Evolutionary conservation across 805 yeast genomes (phyloP).

Genomic region (Candida ulmi): DNA sequence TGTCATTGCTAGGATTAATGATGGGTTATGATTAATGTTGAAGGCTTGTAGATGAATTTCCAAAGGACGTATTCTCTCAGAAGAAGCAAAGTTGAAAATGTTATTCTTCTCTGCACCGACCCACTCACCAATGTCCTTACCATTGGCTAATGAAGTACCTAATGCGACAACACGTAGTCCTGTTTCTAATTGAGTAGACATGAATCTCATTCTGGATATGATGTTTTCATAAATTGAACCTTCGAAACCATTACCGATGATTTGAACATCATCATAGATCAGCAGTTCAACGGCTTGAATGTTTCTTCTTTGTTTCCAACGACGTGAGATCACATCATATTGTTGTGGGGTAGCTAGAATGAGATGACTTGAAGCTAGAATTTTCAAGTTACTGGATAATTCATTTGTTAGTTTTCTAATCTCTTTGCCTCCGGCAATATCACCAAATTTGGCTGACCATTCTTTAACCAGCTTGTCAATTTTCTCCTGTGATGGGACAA

Average conservation of each 20-base stretch:
- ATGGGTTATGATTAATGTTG: conserved; percentile 43
- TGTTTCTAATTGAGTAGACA: conserved; percentile 59
- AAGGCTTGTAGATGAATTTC: conserved; percentile 51
- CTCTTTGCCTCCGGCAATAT: conserved; percentile 50
- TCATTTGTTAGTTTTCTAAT: conserved; percentile 53
- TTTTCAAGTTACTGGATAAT: conserved; percentile 43
- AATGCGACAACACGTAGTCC: conserved; percentile 62
- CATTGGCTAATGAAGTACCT: conserved; percentile 65
- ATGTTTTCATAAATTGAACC: conserved; percentile 68
- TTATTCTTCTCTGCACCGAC: conserved; percentile 60
- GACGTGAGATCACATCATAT: conserved; percentile 64
- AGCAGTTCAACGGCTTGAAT: conserved; percentile 63
- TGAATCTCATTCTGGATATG: conserved; percentile 65
- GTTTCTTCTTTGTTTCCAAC: conserved; percentile 78
- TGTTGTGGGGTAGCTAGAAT: conserved; percentile 75
- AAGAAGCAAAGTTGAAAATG: conserved; percentile 66
- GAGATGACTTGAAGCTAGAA: conserved; percentile 58
- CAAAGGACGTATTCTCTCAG: conserved; percentile 49
- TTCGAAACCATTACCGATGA: conserved; percentile 46
- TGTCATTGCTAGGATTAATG: conserved; percentile 45
- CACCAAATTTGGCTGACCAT: conserved; percentile 50
- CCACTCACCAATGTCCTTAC: conserved; percentile 82
- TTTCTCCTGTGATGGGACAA: conserved; percentile 57
- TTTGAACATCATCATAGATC: conserved; percentile 70
- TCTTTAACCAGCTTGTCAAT: conserved; percentile 38